Percentiles rank a stretch among this genome's conserved stretches.
These are phyloP conservation scores for Aureobasidium namibiae DNA, from an alignment of 2,329 filamentous ascomycete species.

Conservation along the genomic window DNA sequence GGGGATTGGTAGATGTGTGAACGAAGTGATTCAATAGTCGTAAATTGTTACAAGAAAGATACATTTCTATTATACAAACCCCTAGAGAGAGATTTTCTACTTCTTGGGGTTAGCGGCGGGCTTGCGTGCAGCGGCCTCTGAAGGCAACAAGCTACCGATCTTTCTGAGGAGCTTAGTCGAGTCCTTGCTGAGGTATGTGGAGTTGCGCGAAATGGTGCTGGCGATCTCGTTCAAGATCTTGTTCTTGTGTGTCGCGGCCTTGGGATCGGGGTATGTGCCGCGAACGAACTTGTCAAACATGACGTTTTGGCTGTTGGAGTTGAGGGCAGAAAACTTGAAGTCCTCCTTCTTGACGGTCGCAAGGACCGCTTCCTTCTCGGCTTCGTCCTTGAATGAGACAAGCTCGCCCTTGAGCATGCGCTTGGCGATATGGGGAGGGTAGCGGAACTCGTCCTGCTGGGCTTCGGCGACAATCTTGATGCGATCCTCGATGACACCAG, in stretches of 20 bases:
- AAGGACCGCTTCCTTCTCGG: constrained; percentile 17
- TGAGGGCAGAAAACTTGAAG: constrained; percentile 15
- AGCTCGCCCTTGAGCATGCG: constrained; percentile 18
- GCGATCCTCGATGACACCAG: constrained; percentile 22
- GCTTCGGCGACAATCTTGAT: constrained; percentile 18
- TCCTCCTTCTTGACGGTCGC: constrained; percentile 13
- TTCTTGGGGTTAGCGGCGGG: constrained; percentile 2
- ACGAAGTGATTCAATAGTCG: background rate
- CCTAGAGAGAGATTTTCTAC: background rate
- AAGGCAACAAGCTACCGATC: constrained; percentile 16
- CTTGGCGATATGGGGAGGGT: constrained; percentile 16
- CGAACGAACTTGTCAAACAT: constrained; percentile 20
- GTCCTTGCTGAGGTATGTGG: constrained; percentile 22
- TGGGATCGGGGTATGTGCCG: constrained; percentile 20
- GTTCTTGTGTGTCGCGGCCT: constrained; percentile 17
- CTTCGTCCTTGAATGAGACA: constrained; percentile 15
- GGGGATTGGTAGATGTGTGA: constrained; percentile 20
- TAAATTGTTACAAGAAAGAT: constrained; percentile 10
- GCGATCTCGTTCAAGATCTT: constrained; percentile 19
- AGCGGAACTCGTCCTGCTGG: constrained; percentile 15
- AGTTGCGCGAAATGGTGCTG: constrained; percentile 18
- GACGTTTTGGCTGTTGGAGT: constrained; percentile 12
- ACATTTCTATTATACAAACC: constrained; percentile 4
- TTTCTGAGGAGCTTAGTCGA: constrained; percentile 26
- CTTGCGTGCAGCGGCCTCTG: constrained; percentile 10